These are phyloP conservation scores for Obba rivulosa DNA, from an alignment of 768 basidiomycete genomes.

Conservation along the genomic window DNA sequence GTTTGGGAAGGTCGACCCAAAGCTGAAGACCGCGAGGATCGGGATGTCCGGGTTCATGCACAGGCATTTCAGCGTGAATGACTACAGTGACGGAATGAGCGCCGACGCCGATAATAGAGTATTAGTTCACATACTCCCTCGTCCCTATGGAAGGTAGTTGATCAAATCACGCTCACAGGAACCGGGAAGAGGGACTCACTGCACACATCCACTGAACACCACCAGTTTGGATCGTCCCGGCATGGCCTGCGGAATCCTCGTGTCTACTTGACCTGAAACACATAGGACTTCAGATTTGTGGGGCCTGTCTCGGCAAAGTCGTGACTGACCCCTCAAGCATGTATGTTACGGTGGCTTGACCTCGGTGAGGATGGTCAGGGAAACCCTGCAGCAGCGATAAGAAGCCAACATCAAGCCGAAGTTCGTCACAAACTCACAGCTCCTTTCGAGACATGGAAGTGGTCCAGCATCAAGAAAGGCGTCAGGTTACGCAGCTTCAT, in stretches of 20 bases:
- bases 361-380: constrained; percentile 91
- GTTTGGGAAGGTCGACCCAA: constrained; percentile 78
- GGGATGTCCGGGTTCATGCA: constrained; percentile 58
- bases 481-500: constrained; percentile 70
- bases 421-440: constrained; percentile 41
- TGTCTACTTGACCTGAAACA: constrained; percentile 58
- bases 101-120: not conserved
- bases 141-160: constrained; percentile 28
- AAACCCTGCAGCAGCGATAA: constrained; percentile 52
- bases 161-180: not conserved
- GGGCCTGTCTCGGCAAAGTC: too few relatives aligned
- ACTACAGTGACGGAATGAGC: constrained; percentile 24
- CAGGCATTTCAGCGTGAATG: constrained; percentile 87
- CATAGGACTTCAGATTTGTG: not conserved
- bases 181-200: constrained; percentile 32
- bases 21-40: constrained; percentile 84
- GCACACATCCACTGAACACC: constrained; percentile 97
- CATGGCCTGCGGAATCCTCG: constrained; percentile 89
- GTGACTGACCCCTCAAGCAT: constrained; percentile 72
- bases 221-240: constrained; percentile 68
- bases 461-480: constrained; percentile 89
- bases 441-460: constrained; percentile 67
- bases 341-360: constrained; percentile 86
- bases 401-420: not conserved
- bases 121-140: constrained; percentile 42